Evolutionary conservation across 2,329 filamentous ascomycete genomes (phyloP).

Genomic region (Venturiaceae sp.): DNA sequence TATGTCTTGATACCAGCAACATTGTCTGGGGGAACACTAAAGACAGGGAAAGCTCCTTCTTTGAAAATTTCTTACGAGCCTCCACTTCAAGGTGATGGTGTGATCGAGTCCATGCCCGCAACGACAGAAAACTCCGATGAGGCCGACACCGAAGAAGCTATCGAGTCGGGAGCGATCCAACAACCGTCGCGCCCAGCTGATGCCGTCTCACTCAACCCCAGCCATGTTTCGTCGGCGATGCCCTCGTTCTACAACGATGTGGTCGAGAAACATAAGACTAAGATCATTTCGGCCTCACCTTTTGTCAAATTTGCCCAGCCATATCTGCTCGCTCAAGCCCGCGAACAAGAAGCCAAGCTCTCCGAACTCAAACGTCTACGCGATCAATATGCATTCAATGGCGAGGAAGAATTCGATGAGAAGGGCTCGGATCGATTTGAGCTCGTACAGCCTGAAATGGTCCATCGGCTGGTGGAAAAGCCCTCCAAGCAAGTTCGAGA

Average conservation of each 20-base stretch:
- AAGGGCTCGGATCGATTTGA: conserved; percentile 53
- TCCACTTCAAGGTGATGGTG: not conserved
- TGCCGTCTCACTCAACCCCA: too few species aligned
- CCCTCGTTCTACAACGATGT: conserved; percentile 11
- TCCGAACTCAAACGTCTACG: conserved; percentile 73
- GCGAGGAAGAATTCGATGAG: conserved; percentile 24
- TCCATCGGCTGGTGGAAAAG: conserved; percentile 70
- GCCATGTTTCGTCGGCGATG: too few species aligned
- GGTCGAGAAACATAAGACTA: conserved; percentile 86
- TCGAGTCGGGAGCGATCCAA: not conserved
- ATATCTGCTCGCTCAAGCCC: conserved; percentile 82
- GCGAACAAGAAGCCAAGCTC: conserved; percentile 80
- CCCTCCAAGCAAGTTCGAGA: conserved; percentile 84
- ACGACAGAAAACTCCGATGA: not conserved
- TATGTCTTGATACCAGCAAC: conserved; percentile 71
- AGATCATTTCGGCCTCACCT: conserved; percentile 86
- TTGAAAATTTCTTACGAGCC: not conserved
- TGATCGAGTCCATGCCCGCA: not conserved
- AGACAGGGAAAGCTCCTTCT: not conserved
- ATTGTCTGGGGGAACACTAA: conserved; percentile 34
- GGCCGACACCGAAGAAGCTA: not conserved
- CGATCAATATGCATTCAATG: conserved; percentile 50
- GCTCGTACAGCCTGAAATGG: conserved; percentile 91
- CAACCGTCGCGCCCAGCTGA: too few species aligned
- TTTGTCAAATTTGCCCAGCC: conserved; percentile 94